Evolutionary conservation across 129 eudicot species (phyloP), one percentile per base, ranked within the genome.

Genomic region (Centella asiatica): DNA sequence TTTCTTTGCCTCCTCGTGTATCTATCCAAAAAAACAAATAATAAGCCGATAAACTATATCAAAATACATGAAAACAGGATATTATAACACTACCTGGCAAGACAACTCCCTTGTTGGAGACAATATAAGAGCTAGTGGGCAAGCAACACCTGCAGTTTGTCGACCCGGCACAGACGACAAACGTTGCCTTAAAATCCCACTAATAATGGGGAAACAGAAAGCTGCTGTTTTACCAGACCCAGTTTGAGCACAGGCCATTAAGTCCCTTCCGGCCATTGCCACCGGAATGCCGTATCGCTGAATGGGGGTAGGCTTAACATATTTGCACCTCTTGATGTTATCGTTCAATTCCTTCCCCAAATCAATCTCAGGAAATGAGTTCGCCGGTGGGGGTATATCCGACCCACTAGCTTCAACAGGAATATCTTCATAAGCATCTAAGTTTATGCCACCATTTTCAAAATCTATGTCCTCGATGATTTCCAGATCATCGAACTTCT

Each of bases 171-270:
- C 4, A 51, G 19, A 24, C 7, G 23, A 2, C 18, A 32, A 25
- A 20, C 32, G 17, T 0, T 52, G 48, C 67, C 63, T 82, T 78
- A 85, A 4, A 49, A 89, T 73, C 44, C 97, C 97, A 72, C 71
- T 34, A 0, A 89, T 89, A 58, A 89, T 85, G 37, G 97, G 95
- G 28, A 89, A 89, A 52, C 97, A 89, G 62, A 89, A 89, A 40
- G 97, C 94, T 0, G 96, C 96, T 12, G 94, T 88, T 72, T 88
- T 88, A 1, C 97, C 95, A 0, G 95, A 85, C 18, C 97, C 97
- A 2, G 97, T 89, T 64, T 89, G 97, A 1, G 97, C 97, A 73
- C 95, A 88, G 29, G 97, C 97, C 97, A 88, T 88, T 71, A 88
- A 63, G 60, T 88, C 97, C n/a, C 97, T 69, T 22, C 97, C 95